Conservation (phyloP, 2,329 filamentous ascomycete species). For the Talaromyces sp. region DNA sequence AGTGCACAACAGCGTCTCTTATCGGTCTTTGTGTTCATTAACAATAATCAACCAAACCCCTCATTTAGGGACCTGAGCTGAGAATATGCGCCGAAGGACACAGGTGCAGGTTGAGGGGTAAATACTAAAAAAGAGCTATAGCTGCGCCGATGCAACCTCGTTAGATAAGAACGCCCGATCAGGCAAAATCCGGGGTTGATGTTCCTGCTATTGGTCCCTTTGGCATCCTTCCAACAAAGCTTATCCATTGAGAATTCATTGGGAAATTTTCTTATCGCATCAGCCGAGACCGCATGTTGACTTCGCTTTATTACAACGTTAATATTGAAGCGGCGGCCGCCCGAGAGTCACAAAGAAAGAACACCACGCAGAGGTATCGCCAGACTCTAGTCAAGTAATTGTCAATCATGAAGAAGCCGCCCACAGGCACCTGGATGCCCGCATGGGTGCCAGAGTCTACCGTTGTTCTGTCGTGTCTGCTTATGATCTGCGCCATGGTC, state of each 20-base stretch:
- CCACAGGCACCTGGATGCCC: constrained; percentile 44
- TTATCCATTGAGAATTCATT: background rate
- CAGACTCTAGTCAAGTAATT: background rate
- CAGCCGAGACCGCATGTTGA: background rate
- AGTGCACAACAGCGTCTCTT: background rate
- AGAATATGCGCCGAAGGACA: background rate
- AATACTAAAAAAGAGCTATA: background rate
- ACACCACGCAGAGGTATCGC: background rate
- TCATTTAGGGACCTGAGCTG: background rate
- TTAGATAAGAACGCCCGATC: background rate
- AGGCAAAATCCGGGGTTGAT: background rate
- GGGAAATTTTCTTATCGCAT: background rate
- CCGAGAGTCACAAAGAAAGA: background rate
- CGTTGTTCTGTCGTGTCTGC: constrained; percentile 32
- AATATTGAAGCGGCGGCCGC: background rate
- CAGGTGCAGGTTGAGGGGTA: background rate
- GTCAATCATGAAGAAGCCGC: constrained; percentile 22
- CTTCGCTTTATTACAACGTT: background rate
- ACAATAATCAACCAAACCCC: background rate
- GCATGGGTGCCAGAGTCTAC: constrained; percentile 40
- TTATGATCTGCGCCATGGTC: constrained; percentile 42
- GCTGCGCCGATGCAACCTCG: constrained; percentile 5
- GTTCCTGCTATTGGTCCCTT: background rate
- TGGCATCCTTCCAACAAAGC: background rate
- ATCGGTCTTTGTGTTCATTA: background rate